These are phyloP conservation scores for Salvia rosmarinus DNA, from an alignment of 257 asterid genomes.

Conservation along the genomic window DNA sequence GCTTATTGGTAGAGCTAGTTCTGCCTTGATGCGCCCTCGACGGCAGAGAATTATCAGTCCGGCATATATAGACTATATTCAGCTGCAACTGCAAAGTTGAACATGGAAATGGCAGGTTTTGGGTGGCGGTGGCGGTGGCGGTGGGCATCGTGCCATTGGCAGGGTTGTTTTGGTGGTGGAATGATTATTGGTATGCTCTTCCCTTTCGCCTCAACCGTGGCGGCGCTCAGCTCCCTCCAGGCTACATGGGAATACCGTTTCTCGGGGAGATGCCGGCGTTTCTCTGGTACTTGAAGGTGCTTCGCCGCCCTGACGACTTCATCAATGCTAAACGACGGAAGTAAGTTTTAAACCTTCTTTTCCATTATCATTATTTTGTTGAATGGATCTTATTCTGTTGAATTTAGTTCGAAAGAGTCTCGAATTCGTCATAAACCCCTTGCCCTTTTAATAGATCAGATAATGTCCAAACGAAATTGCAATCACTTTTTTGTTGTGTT, in stretches of 20 bases:
- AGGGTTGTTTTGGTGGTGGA: slow-evolving; percentile 32
- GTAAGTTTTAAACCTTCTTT: slow-evolving; percentile 24
- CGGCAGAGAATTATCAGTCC: slow-evolving; percentile 3
- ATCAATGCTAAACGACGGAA: slow-evolving; percentile 50
- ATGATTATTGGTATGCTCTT: slow-evolving; percentile 50
- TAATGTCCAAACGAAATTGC: too few relatives aligned
- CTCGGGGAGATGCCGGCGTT: slow-evolving; percentile 55
- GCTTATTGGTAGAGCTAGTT: too few relatives aligned
- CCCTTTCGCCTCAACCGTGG: slow-evolving; percentile 26
- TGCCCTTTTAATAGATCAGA: too few relatives aligned
- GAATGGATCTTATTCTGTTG: too few relatives aligned
- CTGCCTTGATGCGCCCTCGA: background rate
- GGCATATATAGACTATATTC: background rate
- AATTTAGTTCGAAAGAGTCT: too few relatives aligned
- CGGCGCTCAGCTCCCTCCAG: slow-evolving; percentile 54
- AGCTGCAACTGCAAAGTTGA: background rate
- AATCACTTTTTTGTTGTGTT: background rate
- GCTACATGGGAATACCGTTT: slow-evolving; percentile 62
- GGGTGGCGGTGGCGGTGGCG: slow-evolving; percentile 32
- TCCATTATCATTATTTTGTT: too few relatives aligned
- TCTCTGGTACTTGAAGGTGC: slow-evolving; percentile 57
- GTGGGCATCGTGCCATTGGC: background rate
- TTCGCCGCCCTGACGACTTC: slow-evolving; percentile 55
- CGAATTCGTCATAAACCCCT: too few relatives aligned
- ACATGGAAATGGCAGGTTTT: slow-evolving; percentile 27